phyloP scores from a whole-genome alignment of 208 protist species.

The Leishmania tarentolae region DNA sequence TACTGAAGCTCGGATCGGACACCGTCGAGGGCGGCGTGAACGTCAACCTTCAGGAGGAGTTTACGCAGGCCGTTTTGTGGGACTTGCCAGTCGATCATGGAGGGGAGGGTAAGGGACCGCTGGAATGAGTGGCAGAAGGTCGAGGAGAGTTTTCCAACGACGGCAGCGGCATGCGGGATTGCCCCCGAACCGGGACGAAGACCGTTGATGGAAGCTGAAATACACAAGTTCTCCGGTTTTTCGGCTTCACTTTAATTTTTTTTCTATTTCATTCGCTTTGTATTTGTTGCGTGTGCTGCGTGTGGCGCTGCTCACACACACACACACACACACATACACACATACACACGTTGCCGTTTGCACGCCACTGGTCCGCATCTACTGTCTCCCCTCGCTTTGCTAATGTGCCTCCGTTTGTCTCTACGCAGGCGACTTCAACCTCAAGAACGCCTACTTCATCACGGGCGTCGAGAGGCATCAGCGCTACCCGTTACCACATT shows the following conservation, averaged over 20 bases:
- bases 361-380: neutral
- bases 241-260: neutral
- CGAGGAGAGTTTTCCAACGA: neutral
- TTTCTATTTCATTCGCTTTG: no score
- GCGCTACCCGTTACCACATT: neutral
- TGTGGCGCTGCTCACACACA: no score
- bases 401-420: neutral
- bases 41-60: slow-evolving; percentile 12
- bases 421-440: neutral
- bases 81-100: neutral
- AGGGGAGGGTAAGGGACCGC: neutral
- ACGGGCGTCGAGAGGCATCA: neutral
- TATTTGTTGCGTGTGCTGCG: neutral
- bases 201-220: neutral
- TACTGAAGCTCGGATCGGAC: slow-evolving; percentile 29
- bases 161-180: neutral
- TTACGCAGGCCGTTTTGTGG: neutral
- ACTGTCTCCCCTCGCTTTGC: neutral
- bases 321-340: no score
- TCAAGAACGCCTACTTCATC: neutral
- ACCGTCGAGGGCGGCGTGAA: slow-evolving; percentile 31
- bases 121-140: neutral
- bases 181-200: neutral
- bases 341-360: neutral
- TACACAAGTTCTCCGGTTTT: neutral